Evolutionary conservation across 306 rosid genomes (phyloP), one percentile per base, ranked within the genome.

Genomic region (Castanospermum australe): DNA sequence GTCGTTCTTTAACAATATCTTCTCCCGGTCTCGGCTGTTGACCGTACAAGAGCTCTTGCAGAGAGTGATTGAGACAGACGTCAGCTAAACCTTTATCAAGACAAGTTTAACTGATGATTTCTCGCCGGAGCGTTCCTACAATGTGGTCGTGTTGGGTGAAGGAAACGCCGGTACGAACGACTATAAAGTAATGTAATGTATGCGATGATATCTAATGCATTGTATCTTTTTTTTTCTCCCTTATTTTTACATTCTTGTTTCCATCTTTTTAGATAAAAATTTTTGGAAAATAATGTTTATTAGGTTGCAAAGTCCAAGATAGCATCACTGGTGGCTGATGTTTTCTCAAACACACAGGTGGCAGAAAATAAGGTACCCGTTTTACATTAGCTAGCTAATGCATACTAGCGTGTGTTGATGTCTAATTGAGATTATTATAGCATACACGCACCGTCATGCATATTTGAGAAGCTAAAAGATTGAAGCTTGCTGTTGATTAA

Each of bases 101-200:
- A 89, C 99, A 3, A 88, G 86, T 72, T 86, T 95, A 88, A 88
- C 92, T 0, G 98, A 91, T 25, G 98, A 95, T 74, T 95, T 87
- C 83, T 75, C 91, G 0, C 91, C 88, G 0, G 99, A 95, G 83
- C 84, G 92, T 69, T 81, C 89, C 28, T 90, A 90, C 51, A 93
- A 90, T 59, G 88, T 95, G n/a, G 92, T 93, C n/a, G 88, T 95
- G 25, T 80, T 83, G 10, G 91, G 91, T 79, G 98, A 95, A 86
- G 90, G 89, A 89, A 83, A 81, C 79, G 30, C 82, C 6, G 69
- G 88, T 77, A 84, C 84, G 25, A 88, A 81, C 98, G 99, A 95
- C 97, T 93, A 87, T 94, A 95, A 95, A 95, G 99, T 95, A 95
- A 95, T 95, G 99, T 90, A 95, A 95, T 94, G 99, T 92, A 92